Base-by-base conservation (phyloP, 2,329 filamentous ascomycete genomes). In the Arthrobotrys pseudoclavata region DNA sequence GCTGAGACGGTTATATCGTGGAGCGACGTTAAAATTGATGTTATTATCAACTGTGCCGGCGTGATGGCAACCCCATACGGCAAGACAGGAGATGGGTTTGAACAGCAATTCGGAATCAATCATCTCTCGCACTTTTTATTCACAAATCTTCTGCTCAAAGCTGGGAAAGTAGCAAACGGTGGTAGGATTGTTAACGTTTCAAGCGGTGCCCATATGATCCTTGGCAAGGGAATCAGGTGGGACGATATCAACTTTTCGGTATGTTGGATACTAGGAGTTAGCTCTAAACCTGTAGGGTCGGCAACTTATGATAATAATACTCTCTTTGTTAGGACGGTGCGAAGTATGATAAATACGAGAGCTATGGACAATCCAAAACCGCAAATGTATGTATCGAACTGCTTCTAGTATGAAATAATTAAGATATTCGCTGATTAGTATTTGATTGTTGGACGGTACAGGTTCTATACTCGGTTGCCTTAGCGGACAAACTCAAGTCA, bases 161-260 rank as follows among this genome's bases (percentile, higher is more conserved):
- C 84, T 34, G 77, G 87, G 1, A 79, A 80, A 1, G 75, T 57
- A 2, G 71, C 80, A 0, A 82, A 82, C 13, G 79, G 81, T 7
- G 81, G 83, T 4, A 83, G 85, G 3, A 80, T 86, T 53, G 83
- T 87, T 31, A 86, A 85, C 78, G 78, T 86, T 24, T 80, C 82
- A 45, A 84, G 85, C 75, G 79, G 84, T 40, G 84, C 84, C 22
- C 84, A 86, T 80, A 50, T 50, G 22, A 26, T 50, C 22, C 78
- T 57, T 24, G n/a, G 48, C 12, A 40, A 29, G 12, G 42, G 29
- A 4, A 74, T 74, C 26, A 15, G 69, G 57, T 74, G 69, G 69
- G 61, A 74, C 22, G 69, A 67, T 48, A 22, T 74, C 20, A 42
- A 67, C 10, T 74, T 74, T 22, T 50, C 48, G 24, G 69, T 74